Base-by-base conservation (phyloP, 2,329 filamentous ascomycete genomes). In the Calonectria henricotiae region DNA sequence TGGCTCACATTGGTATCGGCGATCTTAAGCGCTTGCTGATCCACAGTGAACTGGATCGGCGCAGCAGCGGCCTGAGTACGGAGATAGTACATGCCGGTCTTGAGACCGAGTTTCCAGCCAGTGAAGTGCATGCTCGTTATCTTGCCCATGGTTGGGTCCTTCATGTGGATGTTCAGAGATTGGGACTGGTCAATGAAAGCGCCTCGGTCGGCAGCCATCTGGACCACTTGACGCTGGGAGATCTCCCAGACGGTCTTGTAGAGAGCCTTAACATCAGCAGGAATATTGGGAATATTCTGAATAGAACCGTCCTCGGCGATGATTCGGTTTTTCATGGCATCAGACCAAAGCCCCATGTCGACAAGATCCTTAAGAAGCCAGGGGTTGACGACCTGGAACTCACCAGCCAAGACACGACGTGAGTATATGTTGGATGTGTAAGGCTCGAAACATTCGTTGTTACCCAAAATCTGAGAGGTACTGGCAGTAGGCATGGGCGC, bases 221-320 rank as follows among this genome's bases (percentile, higher is more conserved):
- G 94, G 49, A 99, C 91, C 76, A 99, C 95, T 51, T 91, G 94
- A 74, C 95, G 93, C 87, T 99, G 96, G 23, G 94, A 97, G 79
- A 99, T 98, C 83, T 99, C 96, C 96, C 96, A 99, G 25, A 99
- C 96, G 3, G 96, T 99, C 92, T 99, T 99, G 90, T 99, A 99
- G 7, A 99, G 89, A 44, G 92, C 91, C 88, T 99, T 99, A 88
- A 97, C 93, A 77, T 99, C 96, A 37, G 93, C 90, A 15, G 96
- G 96, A 73, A 99, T 98, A 85, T 97, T 98, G 81, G 96, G 94
- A 73, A 99, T 96, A 84, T 96, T 96, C 84, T 98, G 96, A 67
- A 99, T 93, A 23, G 96, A 98, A 75, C 96, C 96, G 76, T 94
- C 94, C 73, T 98, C 96, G 68, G 96, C 93, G 80, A 99, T 99